A percentile compares a stretch with the other conserved stretches of the same genome.
Evolutionary conservation across 768 basidiomycete species (phyloP).

Genomic region (Pleurotus platypus): DNA sequence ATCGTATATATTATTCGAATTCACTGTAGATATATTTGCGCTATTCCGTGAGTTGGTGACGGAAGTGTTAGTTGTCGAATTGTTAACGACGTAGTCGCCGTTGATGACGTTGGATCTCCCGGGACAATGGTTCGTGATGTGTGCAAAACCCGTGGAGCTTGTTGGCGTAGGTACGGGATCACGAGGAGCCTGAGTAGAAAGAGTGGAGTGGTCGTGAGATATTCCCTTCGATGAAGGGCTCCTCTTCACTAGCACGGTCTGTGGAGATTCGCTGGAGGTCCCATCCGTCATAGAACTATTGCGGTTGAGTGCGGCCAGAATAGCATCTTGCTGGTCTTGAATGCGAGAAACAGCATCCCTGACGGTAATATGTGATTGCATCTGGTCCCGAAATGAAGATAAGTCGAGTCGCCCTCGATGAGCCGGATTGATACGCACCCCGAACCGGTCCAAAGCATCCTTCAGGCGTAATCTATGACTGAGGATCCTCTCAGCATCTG

Average conservation of each 20-base stretch:
- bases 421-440: slow-evolving; percentile 11
- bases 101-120: neutral
- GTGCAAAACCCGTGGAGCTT: neutral
- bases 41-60: neutral
- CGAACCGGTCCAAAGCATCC: slow-evolving; percentile 21
- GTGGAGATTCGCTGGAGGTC: neutral
- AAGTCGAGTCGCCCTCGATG: neutral
- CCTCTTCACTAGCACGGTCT: neutral
- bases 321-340: slow-evolving; percentile 5
- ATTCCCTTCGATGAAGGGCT: neutral
- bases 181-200: neutral
- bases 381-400: slow-evolving; percentile 1
- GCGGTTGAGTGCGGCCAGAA: neutral
- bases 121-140: neutral
- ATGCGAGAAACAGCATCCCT: slow-evolving; percentile 18
- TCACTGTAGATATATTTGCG: neutral
- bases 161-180: neutral
- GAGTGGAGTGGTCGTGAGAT: neutral
- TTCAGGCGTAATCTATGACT: slow-evolving; percentile 15
- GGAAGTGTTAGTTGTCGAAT: neutral
- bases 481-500: slow-evolving; percentile 14
- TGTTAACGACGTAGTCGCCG: neutral
- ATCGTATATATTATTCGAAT: neutral
- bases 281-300: neutral
- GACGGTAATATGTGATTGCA: slow-evolving; percentile 18